phyloP scores from a whole-genome alignment of 2,329 filamentous ascomycete genomes.

The Colletotrichum godetiae region DNA sequence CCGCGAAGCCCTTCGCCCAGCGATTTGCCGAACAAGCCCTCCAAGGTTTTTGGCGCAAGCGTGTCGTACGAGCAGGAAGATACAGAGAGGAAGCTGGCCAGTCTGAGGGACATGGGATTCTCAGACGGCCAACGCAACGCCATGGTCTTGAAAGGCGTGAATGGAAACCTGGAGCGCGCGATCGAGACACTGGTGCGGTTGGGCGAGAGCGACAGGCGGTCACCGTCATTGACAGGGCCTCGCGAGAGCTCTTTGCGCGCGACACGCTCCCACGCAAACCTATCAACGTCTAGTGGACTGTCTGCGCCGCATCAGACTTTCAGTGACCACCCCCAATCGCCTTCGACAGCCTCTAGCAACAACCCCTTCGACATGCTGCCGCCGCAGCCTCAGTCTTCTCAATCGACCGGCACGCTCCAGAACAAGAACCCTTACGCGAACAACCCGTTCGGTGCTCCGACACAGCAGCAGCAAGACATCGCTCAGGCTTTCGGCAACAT shows the following conservation, averaged over 20 bases:
- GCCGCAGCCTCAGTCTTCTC: conserved; percentile 69
- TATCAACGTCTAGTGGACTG: conserved; percentile 52
- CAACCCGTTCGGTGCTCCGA: conserved; percentile 76
- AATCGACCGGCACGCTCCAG: conserved; percentile 72
- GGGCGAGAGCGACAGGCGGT: conserved; percentile 73
- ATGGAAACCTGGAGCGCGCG: conserved; percentile 86
- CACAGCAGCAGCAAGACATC: conserved; percentile 58
- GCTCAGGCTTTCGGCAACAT: conserved; percentile 81
- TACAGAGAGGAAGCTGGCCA: conserved; percentile 80
- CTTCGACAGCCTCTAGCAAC: conserved; percentile 67
- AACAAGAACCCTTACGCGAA: conserved; percentile 70
- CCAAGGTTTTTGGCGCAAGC: conserved; percentile 76
- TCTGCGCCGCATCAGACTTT: conserved; percentile 43
- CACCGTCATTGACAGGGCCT: conserved; percentile 54
- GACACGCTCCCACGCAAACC: conserved; percentile 66
- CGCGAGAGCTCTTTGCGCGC: conserved; percentile 60
- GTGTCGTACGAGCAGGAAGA: conserved; percentile 69
- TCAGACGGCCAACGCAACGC: conserved; percentile 83
- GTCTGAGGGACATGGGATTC: conserved; percentile 92
- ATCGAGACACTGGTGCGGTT: conserved; percentile 87
- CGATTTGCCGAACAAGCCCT: conserved; percentile 70
- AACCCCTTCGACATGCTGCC: conserved; percentile 76
- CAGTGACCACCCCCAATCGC: conserved; percentile 44
- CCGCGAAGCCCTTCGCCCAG: conserved; percentile 47
- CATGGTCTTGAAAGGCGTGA: conserved; percentile 82